Evolutionary conservation across 768 basidiomycete species (phyloP).

Genomic region (Lactarius tabidus): DNA sequence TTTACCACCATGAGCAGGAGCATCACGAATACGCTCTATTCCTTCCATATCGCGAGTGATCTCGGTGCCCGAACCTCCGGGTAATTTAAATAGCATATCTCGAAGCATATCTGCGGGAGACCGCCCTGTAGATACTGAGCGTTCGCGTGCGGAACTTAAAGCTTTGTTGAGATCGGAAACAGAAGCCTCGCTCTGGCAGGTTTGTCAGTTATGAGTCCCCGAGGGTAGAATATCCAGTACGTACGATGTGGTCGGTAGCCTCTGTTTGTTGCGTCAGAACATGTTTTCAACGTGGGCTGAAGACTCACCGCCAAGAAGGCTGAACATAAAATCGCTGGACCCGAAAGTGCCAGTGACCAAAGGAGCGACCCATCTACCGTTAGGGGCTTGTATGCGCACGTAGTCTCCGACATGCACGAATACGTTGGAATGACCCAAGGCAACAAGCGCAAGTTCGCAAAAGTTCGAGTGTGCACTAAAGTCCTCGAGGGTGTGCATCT

Average conservation of each 20-base stretch:
- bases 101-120: conserved; percentile 49
- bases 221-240: conserved; percentile 25
- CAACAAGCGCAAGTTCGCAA: conserved; percentile 75
- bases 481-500: conserved; percentile 83
- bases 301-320: conserved; percentile 63
- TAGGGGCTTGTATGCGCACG: conserved; percentile 67
- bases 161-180: conserved; percentile 83
- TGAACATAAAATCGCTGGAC: conserved; percentile 73
- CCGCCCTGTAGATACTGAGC: conserved; percentile 32
- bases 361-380: conserved; percentile 72
- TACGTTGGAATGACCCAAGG: conserved; percentile 68
- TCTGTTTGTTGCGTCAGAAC: conserved; percentile 35
- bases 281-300: background rate
- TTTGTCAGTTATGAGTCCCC: background rate
- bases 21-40: conserved; percentile 52
- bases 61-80: conserved; percentile 56
- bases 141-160: conserved; percentile 63
- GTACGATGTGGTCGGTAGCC: conserved; percentile 59
- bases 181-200: conserved; percentile 52
- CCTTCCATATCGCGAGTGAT: conserved; percentile 67
- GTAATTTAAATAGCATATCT: conserved; percentile 56
- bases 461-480: conserved; percentile 89
- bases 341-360: conserved; percentile 84
- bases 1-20: conserved; percentile 51
- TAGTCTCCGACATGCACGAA: conserved; percentile 87